Conservation (phyloP, 768 basidiomycete genomes). For the Tylopilus vinaceipallidus region DNA sequence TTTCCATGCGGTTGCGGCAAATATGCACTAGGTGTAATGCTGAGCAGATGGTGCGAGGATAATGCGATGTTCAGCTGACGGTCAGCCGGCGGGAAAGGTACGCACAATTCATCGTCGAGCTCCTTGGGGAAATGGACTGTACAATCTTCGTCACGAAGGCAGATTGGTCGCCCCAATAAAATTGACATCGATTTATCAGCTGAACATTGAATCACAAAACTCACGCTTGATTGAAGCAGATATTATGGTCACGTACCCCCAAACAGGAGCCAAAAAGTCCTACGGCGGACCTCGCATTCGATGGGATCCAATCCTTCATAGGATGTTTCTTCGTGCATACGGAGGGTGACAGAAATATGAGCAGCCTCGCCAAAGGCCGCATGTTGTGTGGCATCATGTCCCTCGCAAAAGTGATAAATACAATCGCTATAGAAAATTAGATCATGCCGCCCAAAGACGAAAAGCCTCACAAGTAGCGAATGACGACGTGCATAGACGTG, state of each 20-base stretch:
- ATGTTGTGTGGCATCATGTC: constrained; percentile 83
- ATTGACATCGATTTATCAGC: constrained; percentile 92
- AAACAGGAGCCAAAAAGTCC: constrained; percentile 88
- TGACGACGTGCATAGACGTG: constrained; percentile 79
- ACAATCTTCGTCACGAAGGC: constrained; percentile 87
- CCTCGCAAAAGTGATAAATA: constrained; percentile 86
- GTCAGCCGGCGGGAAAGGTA: constrained; percentile 29
- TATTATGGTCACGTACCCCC: constrained; percentile 55
- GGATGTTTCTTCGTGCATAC: constrained; percentile 84
- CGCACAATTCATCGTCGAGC: constrained; percentile 87
- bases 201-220: constrained; percentile 25
- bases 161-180: constrained; percentile 79
- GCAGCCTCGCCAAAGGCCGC: constrained; percentile 86
- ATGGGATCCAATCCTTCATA: constrained; percentile 84
- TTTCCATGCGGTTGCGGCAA: constrained; percentile 85
- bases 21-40: constrained; percentile 83
- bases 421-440: constrained; percentile 54
- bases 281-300: constrained; percentile 82
- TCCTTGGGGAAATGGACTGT: constrained; percentile 87
- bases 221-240: background rate
- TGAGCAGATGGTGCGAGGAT: constrained; percentile 27
- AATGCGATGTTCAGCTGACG: constrained; percentile 24
- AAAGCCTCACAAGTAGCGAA: constrained; percentile 78
- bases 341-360: constrained; percentile 76
- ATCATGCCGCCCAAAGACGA: background rate